phyloP scores from a whole-genome alignment of 2,329 filamentous ascomycete species.

The Pyrenochaeta sp. region DNA sequence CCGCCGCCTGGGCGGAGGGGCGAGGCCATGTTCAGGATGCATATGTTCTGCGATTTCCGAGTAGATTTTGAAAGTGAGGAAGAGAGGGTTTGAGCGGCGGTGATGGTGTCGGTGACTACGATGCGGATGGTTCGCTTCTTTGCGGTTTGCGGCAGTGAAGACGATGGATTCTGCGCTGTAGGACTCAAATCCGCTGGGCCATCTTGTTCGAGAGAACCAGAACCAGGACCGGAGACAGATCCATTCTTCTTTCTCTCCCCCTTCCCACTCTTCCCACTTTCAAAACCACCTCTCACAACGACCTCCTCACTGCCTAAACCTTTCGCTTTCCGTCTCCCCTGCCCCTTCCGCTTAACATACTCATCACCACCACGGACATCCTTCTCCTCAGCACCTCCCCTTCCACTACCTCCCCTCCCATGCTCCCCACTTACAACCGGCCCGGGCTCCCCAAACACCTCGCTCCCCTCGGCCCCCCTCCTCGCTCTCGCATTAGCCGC shows the following conservation, averaged over 20 bases:
- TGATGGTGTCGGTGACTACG: constrained; percentile 60
- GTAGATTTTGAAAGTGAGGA: constrained; percentile 11
- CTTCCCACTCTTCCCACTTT: constrained; percentile 14
- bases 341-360: constrained; percentile 45
- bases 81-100: constrained; percentile 55
- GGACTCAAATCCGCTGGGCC: too few relatives aligned
- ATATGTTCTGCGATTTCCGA: constrained; percentile 52
- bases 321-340: constrained; percentile 40
- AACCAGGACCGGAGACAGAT: too few relatives aligned
- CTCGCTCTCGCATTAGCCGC: constrained; percentile 62
- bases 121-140: constrained; percentile 53
- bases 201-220: constrained; percentile 18
- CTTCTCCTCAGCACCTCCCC: neutral
- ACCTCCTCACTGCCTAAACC: constrained; percentile 8
- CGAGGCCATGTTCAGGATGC: constrained; percentile 70
- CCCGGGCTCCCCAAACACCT: constrained; percentile 56
- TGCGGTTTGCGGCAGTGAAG: too few relatives aligned
- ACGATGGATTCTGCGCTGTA: too few relatives aligned
- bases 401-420: too few relatives aligned
- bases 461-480: constrained; percentile 61
- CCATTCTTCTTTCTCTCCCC: constrained; percentile 14
- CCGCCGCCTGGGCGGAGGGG: constrained; percentile 68
- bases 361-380: constrained; percentile 13
- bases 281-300: constrained; percentile 6
- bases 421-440: too few relatives aligned